These are phyloP conservation scores for Candida tetrigidarum DNA, from an alignment of 1,139 yeast genomes.

Conservation along the genomic window DNA sequence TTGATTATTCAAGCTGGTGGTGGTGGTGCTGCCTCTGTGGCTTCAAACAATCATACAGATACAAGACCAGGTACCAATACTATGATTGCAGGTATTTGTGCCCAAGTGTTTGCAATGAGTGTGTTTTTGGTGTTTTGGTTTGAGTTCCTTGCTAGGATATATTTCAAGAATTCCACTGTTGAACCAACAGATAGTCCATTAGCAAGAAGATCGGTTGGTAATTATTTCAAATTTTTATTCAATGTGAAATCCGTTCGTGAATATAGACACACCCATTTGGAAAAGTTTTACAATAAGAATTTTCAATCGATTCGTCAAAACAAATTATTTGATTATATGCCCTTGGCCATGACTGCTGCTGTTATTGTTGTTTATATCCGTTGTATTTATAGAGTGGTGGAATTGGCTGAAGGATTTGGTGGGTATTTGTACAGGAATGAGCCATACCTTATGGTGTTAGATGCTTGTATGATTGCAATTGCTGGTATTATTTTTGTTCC, in stretches of 20 bases:
- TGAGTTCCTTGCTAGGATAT: slow-evolving; percentile 53
- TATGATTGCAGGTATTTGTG: slow-evolving; percentile 81
- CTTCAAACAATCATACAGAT: slow-evolving; percentile 38
- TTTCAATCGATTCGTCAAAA: slow-evolving; percentile 45
- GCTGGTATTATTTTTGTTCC: slow-evolving; percentile 51
- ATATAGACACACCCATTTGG: slow-evolving; percentile 31
- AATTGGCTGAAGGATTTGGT: slow-evolving; percentile 75
- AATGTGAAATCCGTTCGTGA: slow-evolving; percentile 27
- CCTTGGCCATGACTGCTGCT: slow-evolving; percentile 54
- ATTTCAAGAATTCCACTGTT: slow-evolving; percentile 31
- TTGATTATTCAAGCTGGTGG: slow-evolving; percentile 82
- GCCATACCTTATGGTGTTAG: slow-evolving; percentile 73
- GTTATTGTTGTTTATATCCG: slow-evolving; percentile 68
- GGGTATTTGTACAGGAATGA: slow-evolving; percentile 77
- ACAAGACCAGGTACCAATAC: slow-evolving; percentile 65
- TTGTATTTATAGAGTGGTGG: slow-evolving; percentile 81
- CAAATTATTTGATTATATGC: slow-evolving; percentile 49
- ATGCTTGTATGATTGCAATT: slow-evolving; percentile 68
- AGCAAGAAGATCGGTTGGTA: slow-evolving; percentile 29
- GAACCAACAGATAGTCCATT: slow-evolving; percentile 23
- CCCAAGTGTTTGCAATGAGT: slow-evolving; percentile 78
- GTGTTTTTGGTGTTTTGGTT: slow-evolving; percentile 62
- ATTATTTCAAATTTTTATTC: slow-evolving; percentile 34
- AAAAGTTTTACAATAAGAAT: slow-evolving; percentile 39
- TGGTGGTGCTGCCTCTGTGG: slow-evolving; percentile 75